Evolutionary conservation across 2,329 filamentous ascomycete genomes (phyloP), one percentile per base, ranked within the genome.

Genomic region (Fusarium succisae): DNA sequence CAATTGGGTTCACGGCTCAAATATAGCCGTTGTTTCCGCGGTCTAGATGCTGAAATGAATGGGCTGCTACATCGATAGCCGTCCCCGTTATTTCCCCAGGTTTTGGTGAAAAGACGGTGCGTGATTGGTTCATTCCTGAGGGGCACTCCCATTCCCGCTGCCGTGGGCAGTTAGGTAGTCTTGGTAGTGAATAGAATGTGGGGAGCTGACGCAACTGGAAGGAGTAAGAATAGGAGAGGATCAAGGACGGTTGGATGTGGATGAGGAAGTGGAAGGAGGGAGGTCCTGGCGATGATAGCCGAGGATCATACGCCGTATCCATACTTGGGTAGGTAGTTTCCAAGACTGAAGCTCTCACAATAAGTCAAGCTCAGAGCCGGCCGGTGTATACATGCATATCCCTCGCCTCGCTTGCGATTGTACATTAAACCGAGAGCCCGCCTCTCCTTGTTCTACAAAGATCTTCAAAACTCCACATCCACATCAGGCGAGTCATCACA

Each of bases 21-120:
- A 54, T 37, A 68, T 54, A 69, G 37, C 66, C 66, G 66, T n/a
- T 59, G 24, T 24, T 68, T 28, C 66, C 66, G 64, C 28, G 65
- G 54, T 12, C 26, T 63, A 26, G 45, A 53, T 38, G 51, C 35
- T 47, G 39, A 43, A 61, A 13, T 30, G 8, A 43, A 43, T 28
- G 22, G 63, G 47, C 20, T 57, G 43, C 37, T 43, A 24, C 32
- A 59, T 26, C 14, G 20, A 48, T 48, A 58, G 26, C 58, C 50
- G 55, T 68, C 73, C 76, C 76, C 76, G 70, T 74, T 17, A 77
- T 78, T 78, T 77, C 75, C 76, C 77, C 77, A 76, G 77, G 62
- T 77, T 77, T 55, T 15, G 6, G 48, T 30, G 39, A 22, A n/a
- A n/a, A 32, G 18, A 32, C n/a, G 24, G 9, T 28, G 8, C 20